Base-by-base conservation (phyloP, 345 rosid genomes). In the Durio zibethinus region DNA sequence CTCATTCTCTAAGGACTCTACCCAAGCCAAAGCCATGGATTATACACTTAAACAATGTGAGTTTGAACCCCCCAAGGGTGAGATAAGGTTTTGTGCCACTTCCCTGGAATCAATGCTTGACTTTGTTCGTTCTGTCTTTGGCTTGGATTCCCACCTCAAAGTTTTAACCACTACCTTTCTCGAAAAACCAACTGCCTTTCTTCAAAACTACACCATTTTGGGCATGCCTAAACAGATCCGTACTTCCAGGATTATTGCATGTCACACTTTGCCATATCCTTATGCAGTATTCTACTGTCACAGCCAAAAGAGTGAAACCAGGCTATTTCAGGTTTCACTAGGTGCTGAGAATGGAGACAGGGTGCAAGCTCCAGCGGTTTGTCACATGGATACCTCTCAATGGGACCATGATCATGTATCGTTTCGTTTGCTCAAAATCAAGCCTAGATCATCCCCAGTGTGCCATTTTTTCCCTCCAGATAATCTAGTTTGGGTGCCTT, bases 361-460 rank as follows among this genome's bases (percentile, higher is more conserved):
- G 12, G 87, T 91, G 4, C 77, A 87, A 16, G 93, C 94, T 36
- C 75, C 72, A 0, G 97, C 84, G 1, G 86, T 88, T 11, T 94
- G 97, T 52, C 98, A 92, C 80, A 88, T 90, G 97, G 91, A 94
- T 60, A 93, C 97, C 3, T 88, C 97, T 21, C 82, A 73, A 62
- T 93, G 97, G 98, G 77, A 86, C 63, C 53, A 5, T 5, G 87
- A 88, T 21, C 91, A 91, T 72, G 83, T 72, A n/a, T 87, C 95
- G 5, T 94, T 94, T 78, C 87, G 76, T 2, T 82, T 91, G 63
- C 88, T 91, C 11, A 77, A 75, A 31, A 65, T 91, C 38, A 33
- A 86, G 42, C 94, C 93, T 0, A 83, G 97, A 36, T 82, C 87
- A 1, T 79, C 84, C 43, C 92, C 94, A 0, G 97, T 92, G 40